A percentile compares a stretch with the other conserved stretches of the same genome.
Evolutionary conservation across 2,329 filamentous ascomycete species (phyloP).

Genomic region (Magnaporthiopsis rhizophila): DNA sequence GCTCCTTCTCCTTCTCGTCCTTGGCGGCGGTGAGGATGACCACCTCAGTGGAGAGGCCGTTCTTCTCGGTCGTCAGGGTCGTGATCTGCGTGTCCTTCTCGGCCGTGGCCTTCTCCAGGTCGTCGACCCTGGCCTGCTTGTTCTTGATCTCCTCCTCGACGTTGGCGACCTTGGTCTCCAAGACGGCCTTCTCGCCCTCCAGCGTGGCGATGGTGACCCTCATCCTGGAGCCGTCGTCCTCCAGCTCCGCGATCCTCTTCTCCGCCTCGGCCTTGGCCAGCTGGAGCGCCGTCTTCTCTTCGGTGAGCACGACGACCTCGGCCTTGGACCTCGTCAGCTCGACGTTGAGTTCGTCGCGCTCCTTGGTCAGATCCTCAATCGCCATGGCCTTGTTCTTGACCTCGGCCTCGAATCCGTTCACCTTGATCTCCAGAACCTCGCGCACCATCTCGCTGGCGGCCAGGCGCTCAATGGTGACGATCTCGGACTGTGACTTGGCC

Average conservation of each 20-base stretch:
- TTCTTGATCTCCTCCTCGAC: conserved; percentile 3
- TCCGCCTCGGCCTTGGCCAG: conserved; percentile 6
- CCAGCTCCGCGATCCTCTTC: neutral
- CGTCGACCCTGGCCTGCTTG: conserved; percentile 5
- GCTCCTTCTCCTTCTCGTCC: neutral
- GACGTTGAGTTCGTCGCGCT: neutral
- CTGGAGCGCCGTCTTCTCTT: conserved; percentile 5
- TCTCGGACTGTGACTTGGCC: conserved; percentile 11
- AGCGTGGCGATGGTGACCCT: conserved; percentile 5
- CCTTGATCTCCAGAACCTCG: conserved; percentile 10
- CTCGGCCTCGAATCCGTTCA: conserved; percentile 8
- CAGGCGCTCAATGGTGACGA: conserved; percentile 11
- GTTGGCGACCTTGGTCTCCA: neutral
- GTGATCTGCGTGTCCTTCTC: conserved; percentile 4
- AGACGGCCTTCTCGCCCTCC: conserved; percentile 6
- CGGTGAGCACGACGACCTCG: neutral
- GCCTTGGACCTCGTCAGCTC: neutral
- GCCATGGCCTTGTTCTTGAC: conserved; percentile 4
- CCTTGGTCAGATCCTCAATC: conserved; percentile 1
- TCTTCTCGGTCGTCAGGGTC: conserved; percentile 1
- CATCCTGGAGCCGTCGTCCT: conserved; percentile 4
- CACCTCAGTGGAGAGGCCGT: neutral
- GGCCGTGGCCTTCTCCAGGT: conserved; percentile 4
- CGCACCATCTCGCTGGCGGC: conserved; percentile 11
- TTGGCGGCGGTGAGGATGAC: neutral